Percentiles rank a stretch among this genome's conserved stretches.
These are phyloP conservation scores for Talaromyces sp. DNA, from an alignment of 2,329 filamentous ascomycete genomes.

Conservation along the genomic window DNA sequence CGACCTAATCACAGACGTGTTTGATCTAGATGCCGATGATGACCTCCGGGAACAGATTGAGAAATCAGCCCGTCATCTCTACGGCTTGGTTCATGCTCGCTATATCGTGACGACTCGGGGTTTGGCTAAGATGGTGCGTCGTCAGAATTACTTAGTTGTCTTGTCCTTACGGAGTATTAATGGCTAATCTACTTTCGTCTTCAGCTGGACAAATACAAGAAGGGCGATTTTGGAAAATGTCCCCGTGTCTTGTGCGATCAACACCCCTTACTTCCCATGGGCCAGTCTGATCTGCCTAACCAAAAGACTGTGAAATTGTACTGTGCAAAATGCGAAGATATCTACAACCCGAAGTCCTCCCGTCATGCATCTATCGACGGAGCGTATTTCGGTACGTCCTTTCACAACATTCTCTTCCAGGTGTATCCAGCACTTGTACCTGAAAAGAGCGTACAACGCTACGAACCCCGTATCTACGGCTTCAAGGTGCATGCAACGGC, in stretches of 20 bases:
- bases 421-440: slow-evolving; percentile 90
- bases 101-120: slow-evolving; percentile 96
- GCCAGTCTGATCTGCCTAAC: slow-evolving; percentile 82
- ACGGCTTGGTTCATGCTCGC: slow-evolving; percentile 89
- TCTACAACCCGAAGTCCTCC: slow-evolving; percentile 97
- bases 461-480: slow-evolving; percentile 85
- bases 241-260: slow-evolving; percentile 92
- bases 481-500: slow-evolving; percentile 93
- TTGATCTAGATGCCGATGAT: slow-evolving; percentile 97
- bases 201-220: slow-evolving; percentile 98
- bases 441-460: slow-evolving; percentile 75
- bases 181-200: slow-evolving; percentile 13
- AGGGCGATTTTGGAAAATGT: slow-evolving; percentile 95
- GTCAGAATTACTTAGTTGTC: not conserved
- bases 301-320: slow-evolving; percentile 92
- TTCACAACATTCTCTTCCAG: slow-evolving; percentile 99
- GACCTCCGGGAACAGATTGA: slow-evolving; percentile 98
- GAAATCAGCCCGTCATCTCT: slow-evolving; percentile 91
- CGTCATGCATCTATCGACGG: slow-evolving; percentile 93
- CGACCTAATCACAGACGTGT: slow-evolving; percentile 95
- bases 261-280: slow-evolving; percentile 90
- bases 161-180: not conserved
- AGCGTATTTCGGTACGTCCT: slow-evolving; percentile 95
- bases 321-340: slow-evolving; percentile 94
- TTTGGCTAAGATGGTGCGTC: slow-evolving; percentile 82